phyloP scores from a whole-genome alignment of 73 alveolate species.

The Tetrahymena malaccensis region DNA sequence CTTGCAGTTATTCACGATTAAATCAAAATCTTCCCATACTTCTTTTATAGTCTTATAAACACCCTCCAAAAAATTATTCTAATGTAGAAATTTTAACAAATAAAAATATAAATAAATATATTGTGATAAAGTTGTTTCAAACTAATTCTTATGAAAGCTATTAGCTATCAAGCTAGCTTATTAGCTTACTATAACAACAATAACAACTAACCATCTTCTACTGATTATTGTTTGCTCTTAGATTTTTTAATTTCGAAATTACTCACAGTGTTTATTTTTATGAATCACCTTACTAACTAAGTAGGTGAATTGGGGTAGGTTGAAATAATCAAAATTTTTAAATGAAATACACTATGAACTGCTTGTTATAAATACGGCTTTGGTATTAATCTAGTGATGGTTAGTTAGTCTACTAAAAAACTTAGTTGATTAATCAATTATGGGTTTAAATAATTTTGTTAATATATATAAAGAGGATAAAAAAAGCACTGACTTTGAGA shows the following conservation, averaged over 20 bases:
- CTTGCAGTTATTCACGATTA: neutral
- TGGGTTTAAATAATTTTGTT: neutral
- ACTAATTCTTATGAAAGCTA: neutral
- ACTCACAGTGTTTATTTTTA: too few species aligned
- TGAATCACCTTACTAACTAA: neutral
- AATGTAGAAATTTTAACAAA: neutral
- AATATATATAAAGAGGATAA: neutral
- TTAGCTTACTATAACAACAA: too few species aligned
- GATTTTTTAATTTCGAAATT: too few species aligned
- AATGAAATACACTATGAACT: too few species aligned
- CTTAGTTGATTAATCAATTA: neutral
- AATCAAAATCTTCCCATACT: neutral
- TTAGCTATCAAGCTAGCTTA: neutral
- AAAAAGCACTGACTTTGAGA: conserved; percentile 1
- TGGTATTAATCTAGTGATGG: neutral
- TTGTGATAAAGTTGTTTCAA: neutral
- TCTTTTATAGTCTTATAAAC: neutral
- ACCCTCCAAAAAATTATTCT: neutral
- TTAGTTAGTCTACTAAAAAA: neutral
- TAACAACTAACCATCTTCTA: neutral
- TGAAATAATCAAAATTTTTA: too few species aligned
- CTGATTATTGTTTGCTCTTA: neutral
- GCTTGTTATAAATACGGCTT: neutral
- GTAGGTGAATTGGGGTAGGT: neutral
- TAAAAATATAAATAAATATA: neutral